Conservation (phyloP, 139 green algal species). For the Diplosphaera chodatii region DNA sequence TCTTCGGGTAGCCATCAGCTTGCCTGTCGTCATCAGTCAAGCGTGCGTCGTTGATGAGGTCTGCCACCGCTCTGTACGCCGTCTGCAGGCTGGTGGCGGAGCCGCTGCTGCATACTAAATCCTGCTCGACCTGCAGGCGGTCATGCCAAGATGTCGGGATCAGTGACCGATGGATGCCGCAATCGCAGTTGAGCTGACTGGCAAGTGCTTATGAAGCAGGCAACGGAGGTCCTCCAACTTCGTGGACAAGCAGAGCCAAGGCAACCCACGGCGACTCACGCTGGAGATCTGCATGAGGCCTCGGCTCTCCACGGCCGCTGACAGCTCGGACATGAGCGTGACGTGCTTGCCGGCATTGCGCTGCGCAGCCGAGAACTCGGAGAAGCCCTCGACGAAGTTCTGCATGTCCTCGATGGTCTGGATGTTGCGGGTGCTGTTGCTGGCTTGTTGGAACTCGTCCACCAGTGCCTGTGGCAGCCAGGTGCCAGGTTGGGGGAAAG, state of each 20-base stretch:
- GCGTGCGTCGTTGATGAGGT: constrained; percentile 12
- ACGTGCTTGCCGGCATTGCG: constrained; percentile 83
- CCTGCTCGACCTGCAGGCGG: constrained; percentile 17
- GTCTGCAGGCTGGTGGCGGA: constrained; percentile 8
- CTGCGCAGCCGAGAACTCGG: constrained; percentile 63
- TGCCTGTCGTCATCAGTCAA: constrained; percentile 39
- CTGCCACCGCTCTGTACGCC: constrained; percentile 14
- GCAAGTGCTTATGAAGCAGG: no score
- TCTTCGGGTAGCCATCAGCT: no score
- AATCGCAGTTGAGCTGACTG: no score
- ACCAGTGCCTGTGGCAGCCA: constrained; percentile 28
- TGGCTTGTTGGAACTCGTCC: constrained; percentile 51
- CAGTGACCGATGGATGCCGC: no score
- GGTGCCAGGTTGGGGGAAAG: no score
- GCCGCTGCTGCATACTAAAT: constrained; percentile 65
- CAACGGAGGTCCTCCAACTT: no score
- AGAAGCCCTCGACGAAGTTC: constrained; percentile 75
- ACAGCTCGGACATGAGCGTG: constrained; percentile 74
- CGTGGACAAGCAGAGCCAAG: background rate
- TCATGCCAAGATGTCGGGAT: no score
- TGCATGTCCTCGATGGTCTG: constrained; percentile 80
- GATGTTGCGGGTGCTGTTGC: constrained; percentile 32
- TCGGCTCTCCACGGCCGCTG: constrained; percentile 42
- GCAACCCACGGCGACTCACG: background rate
- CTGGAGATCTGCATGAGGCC: constrained; percentile 65